Evolutionary conservation across 2,329 filamentous ascomycete genomes (phyloP).

Genomic region (Elsinoe batatas): DNA sequence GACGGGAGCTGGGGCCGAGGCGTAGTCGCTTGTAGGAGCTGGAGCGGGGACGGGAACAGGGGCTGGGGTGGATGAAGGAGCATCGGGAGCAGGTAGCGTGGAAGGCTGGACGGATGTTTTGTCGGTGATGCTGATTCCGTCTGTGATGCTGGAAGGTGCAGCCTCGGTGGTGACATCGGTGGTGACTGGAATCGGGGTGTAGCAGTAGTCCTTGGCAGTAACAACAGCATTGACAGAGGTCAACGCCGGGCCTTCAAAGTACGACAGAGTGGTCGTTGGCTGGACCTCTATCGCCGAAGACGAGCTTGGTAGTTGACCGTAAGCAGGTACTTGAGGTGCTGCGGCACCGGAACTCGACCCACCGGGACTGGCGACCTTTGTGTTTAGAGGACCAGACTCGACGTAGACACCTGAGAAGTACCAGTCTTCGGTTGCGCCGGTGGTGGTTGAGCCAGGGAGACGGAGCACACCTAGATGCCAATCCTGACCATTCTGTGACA

Average conservation of each 20-base stretch:
- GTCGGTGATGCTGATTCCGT: neutral
- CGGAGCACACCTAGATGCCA: slow-evolving; percentile 65
- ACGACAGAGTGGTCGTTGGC: neutral
- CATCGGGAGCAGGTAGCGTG: slow-evolving; percentile 1
- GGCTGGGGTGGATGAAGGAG: neutral
- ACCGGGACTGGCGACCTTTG: slow-evolving; percentile 2
- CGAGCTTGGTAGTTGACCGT: neutral
- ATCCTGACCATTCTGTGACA: slow-evolving; percentile 49
- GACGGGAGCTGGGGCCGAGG: neutral
- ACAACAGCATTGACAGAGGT: neutral
- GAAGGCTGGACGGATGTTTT: neutral
- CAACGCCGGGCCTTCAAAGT: neutral
- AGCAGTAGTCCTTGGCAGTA: neutral
- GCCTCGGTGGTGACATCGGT: neutral
- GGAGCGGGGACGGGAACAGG: neutral
- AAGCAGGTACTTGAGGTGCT: neutral
- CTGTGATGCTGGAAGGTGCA: neutral
- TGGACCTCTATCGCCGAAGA: neutral
- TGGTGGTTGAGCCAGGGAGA: slow-evolving; percentile 46
- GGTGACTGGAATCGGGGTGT: neutral
- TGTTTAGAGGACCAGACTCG: slow-evolving; percentile 43
- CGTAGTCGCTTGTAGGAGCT: neutral
- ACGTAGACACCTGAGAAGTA: slow-evolving; percentile 65
- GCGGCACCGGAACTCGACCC: neutral
- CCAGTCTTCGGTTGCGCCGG: slow-evolving; percentile 51